Percentiles rank a stretch among this genome's conserved stretches.
Evolutionary conservation across 805 yeast genomes (phyloP).

Genomic region (Starmera quercuum): DNA sequence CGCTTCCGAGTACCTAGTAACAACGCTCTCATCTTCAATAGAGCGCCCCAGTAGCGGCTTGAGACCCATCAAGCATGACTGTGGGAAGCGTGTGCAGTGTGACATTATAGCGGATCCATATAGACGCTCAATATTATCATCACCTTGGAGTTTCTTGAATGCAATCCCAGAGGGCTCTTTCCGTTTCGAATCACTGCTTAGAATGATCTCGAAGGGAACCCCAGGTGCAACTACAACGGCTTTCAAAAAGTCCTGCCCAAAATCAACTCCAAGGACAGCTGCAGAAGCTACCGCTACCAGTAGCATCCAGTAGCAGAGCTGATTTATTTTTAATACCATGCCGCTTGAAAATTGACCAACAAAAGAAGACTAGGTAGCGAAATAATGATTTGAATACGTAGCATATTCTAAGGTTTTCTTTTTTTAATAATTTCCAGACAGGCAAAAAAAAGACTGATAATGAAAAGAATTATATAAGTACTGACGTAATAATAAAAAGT

Average conservation of each 20-base stretch:
- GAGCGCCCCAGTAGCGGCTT: slow-evolving; percentile 68
- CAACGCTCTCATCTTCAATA: slow-evolving; percentile 36
- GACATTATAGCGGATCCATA: slow-evolving; percentile 74
- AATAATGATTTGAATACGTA: too few species aligned
- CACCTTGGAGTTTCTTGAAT: slow-evolving; percentile 37
- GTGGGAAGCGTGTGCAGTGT: slow-evolving; percentile 67
- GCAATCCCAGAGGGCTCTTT: slow-evolving; percentile 81
- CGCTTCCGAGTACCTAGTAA: slow-evolving; percentile 35
- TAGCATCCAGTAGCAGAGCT: not conserved
- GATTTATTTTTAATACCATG: too few species aligned
- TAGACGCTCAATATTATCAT: slow-evolving; percentile 53
- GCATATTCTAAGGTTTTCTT: too few species aligned
- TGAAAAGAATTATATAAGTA: too few species aligned
- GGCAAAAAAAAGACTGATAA: too few species aligned
- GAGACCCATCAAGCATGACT: slow-evolving; percentile 53
- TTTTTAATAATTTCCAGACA: too few species aligned
- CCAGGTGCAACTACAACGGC: slow-evolving; percentile 89
- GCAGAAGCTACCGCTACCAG: slow-evolving; percentile 23
- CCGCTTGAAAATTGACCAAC: too few species aligned
- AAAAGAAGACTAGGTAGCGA: too few species aligned
- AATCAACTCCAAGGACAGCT: slow-evolving; percentile 83
- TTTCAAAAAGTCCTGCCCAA: slow-evolving; percentile 81
- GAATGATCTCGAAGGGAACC: slow-evolving; percentile 76
- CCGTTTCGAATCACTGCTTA: slow-evolving; percentile 87
- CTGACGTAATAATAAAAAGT: too few species aligned